These are phyloP conservation scores for Salisapilia sapeloensis DNA, from an alignment of 352 stramenopile species.

Conservation along the genomic window DNA sequence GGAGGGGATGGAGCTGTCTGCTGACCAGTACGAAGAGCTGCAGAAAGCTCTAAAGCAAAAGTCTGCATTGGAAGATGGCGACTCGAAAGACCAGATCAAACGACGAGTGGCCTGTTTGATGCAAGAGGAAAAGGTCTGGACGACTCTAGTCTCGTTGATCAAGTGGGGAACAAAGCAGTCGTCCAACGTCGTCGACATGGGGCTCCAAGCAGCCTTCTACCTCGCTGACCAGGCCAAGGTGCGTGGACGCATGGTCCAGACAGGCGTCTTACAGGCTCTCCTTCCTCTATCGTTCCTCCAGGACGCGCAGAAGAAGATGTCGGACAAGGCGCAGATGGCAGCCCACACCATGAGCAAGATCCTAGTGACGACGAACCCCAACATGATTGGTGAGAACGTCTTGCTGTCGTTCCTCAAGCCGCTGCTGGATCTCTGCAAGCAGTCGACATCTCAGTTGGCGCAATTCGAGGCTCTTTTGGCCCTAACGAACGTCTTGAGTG, in stretches of 20 bases:
- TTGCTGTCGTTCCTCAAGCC: slow-evolving; percentile 65
- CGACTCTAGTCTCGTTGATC: slow-evolving; percentile 64
- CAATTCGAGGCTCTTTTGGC: slow-evolving; percentile 92
- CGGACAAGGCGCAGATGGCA: slow-evolving; percentile 71
- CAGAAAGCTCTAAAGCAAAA: slow-evolving; percentile 90
- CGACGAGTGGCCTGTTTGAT: slow-evolving; percentile 34
- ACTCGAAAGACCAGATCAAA: slow-evolving; percentile 60
- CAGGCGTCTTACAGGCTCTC: slow-evolving; percentile 56
- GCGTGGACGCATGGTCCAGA: slow-evolving; percentile 61
- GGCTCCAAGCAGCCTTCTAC: slow-evolving; percentile 43
- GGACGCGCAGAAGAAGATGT: slow-evolving; percentile 64
- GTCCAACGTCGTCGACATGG: slow-evolving; percentile 65
- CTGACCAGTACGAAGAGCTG: slow-evolving; percentile 96
- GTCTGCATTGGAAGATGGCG: slow-evolving; percentile 84
- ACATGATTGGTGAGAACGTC: slow-evolving; percentile 65
- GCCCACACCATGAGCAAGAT: slow-evolving; percentile 91
- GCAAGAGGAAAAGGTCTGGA: slow-evolving; percentile 28
- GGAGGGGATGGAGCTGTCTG: slow-evolving; percentile 90
- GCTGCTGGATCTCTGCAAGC: slow-evolving; percentile 88
- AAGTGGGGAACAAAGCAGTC: slow-evolving; percentile 60
- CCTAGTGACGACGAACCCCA: slow-evolving; percentile 93
- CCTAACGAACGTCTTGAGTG: slow-evolving; percentile 93
- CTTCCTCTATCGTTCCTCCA: slow-evolving; percentile 41
- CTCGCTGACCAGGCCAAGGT: slow-evolving; percentile 41
- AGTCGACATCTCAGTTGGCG: slow-evolving; percentile 77